Conservation (phyloP, 2,329 filamentous ascomycete genomes). For the Shiraia sp. region DNA sequence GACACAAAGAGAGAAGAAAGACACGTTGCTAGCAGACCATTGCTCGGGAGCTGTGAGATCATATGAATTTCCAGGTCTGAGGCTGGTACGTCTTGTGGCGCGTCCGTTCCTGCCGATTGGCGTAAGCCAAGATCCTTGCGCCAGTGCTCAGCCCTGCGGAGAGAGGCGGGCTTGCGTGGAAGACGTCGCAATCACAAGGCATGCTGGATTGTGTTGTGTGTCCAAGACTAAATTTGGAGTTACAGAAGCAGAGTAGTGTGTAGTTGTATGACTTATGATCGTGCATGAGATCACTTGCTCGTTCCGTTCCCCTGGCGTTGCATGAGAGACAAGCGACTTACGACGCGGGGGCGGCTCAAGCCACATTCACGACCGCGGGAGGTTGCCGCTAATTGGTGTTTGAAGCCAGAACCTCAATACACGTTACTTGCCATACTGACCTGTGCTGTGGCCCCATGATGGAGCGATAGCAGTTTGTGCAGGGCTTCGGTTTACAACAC, state of each 20-base stretch:
- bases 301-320: conserved; percentile 15
- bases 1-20: conserved; percentile 2
- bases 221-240: conserved; percentile 6
- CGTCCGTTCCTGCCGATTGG: conserved; percentile 26
- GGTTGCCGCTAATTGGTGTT: background rate
- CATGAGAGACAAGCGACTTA: conserved; percentile 15
- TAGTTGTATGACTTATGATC: background rate
- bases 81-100: conserved; percentile 38
- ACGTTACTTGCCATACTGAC: background rate
- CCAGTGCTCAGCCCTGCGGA: conserved; percentile 33
- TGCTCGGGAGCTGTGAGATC: conserved; percentile 17
- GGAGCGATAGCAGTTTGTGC: too few relatives aligned
- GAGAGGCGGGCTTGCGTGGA: conserved; percentile 36
- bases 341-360: conserved; percentile 32
- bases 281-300: conserved; percentile 20
- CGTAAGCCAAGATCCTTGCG: conserved; percentile 22
- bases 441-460: too few relatives aligned
- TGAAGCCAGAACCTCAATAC: background rate
- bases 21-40: conserved; percentile 12
- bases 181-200: conserved; percentile 22
- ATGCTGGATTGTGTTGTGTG: background rate
- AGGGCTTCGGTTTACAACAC: background rate
- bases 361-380: conserved; percentile 19
- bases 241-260: background rate
- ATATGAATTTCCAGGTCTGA: conserved; percentile 27